Evolutionary conservation across 768 basidiomycete genomes (phyloP).

Genomic region (Xerocomus potaroensis): DNA sequence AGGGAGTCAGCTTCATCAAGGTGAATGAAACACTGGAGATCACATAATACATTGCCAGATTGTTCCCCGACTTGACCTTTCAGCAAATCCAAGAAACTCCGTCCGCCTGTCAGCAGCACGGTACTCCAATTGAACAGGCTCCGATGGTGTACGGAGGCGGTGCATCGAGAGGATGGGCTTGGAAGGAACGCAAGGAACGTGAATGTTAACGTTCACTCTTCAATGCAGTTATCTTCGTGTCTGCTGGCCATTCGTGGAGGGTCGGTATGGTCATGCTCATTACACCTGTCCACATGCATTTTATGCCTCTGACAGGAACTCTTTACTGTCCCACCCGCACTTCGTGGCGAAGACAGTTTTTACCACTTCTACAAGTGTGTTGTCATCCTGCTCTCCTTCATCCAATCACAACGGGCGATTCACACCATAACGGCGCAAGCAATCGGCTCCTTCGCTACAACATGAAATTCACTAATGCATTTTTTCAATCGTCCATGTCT

Average conservation of each 20-base stretch:
- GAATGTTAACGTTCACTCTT: background rate
- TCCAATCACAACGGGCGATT: background rate
- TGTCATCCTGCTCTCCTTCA: background rate
- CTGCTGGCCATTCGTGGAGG: conserved; percentile 31
- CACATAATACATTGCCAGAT: conserved; percentile 24
- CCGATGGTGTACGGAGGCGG: conserved; percentile 38
- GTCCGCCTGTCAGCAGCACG: conserved; percentile 29
- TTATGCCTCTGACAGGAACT: conserved; percentile 18
- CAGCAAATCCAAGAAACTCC: conserved; percentile 25
- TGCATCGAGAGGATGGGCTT: conserved; percentile 22
- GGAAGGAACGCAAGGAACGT: background rate
- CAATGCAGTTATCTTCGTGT: conserved; percentile 35
- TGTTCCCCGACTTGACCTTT: conserved; percentile 38
- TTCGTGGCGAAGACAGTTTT: conserved; percentile 31
- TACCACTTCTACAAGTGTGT: conserved; percentile 38
- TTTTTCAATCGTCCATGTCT: conserved; percentile 25
- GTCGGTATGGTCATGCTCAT: conserved; percentile 24
- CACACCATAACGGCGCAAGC: background rate
- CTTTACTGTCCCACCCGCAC: conserved; percentile 29
- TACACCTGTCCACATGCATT: conserved; percentile 5
- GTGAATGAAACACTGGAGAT: conserved; percentile 15
- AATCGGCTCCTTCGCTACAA: conserved; percentile 12
- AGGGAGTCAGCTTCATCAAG: conserved; percentile 30
- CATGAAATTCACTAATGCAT: conserved; percentile 26
- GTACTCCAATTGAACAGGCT: conserved; percentile 33